Base-by-base conservation (phyloP, 2,329 filamentous ascomycete species). In the Aspergillus eucalypticola region DNA sequence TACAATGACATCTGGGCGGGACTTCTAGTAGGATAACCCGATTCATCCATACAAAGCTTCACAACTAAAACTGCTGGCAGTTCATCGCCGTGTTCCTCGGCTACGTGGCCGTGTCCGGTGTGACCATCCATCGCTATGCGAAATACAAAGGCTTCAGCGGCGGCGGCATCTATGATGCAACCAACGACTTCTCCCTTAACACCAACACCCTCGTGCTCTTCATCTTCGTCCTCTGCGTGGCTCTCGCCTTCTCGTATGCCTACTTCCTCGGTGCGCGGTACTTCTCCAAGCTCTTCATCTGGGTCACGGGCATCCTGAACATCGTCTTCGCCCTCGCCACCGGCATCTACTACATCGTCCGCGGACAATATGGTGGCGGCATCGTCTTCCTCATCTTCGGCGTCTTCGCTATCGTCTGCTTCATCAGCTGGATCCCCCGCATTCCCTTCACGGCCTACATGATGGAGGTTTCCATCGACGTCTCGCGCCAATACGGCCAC, bases 361-460 rank as follows among this genome's bases (percentile, higher is more conserved):
- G 86, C 46, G 84, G 84, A 59, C 91, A 94, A 73, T 96, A 88
- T 78, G 90, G 88, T 6, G 92, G 90, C 10, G 94, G 91, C 38
- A 94, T 97, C 42, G 88, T 96, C 0, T 96, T 95, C 75, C 80
- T 96, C 13, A 73, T 96, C 58, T 96, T 97, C 71, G 83, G 86
- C n/a, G 77, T 90, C 51, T 93, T 96, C 76, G 85, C 89, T 61
- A 84, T 91, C 58, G 83, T 96, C 71, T 92, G 88, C 72, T 97
- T 97, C 79, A 88, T 90, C 71, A 89, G 86, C 53, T 98, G 94
- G 93, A 94, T 94, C 57, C 88, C 86, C 17, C 85, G 93, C 54
- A 97, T 98, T 61, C 94, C 92, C 0, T 97, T 96, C 76, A 92
- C 90, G 8, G 91, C 91, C 0, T 80, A 97, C 62, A 96, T 97